Conservation (phyloP, 306 rosid species). For the Quercus alba region DNA sequence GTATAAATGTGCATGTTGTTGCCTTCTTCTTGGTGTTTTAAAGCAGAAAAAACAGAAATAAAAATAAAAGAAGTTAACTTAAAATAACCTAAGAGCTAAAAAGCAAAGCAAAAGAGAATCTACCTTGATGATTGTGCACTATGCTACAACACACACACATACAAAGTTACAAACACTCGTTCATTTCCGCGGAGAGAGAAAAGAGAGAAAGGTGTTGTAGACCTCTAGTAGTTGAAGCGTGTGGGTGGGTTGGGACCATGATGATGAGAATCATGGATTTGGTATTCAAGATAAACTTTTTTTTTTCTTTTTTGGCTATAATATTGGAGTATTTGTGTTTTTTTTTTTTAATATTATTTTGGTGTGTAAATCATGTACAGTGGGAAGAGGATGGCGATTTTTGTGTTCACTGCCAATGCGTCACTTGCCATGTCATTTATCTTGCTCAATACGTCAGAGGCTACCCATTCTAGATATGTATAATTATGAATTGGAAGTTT, state of each 20-base stretch:
- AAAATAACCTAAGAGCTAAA: neutral
- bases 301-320: too few species aligned
- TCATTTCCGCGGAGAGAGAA: neutral
- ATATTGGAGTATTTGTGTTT: neutral
- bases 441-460: neutral
- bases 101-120: neutral
- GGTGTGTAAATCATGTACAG: neutral
- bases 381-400: neutral
- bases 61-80: too few species aligned
- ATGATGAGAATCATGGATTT: slow-evolving; percentile 1
- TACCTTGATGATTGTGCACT: neutral
- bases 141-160: neutral
- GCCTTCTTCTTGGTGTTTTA: neutral
- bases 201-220: neutral
- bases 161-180: neutral
- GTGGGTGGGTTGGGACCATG: neutral
- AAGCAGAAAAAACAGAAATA: neutral
- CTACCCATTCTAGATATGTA: too few species aligned
- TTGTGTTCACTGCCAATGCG: neutral
- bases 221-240: slow-evolving; percentile 1
- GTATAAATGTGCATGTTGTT: neutral
- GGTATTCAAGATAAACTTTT: neutral
- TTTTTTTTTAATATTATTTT: neutral
- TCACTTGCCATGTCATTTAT: slow-evolving; percentile 16
- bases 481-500: too few species aligned